Evolutionary conservation across 2,329 filamentous ascomycete species (phyloP).

Genomic region (Claviceps pusilla): DNA sequence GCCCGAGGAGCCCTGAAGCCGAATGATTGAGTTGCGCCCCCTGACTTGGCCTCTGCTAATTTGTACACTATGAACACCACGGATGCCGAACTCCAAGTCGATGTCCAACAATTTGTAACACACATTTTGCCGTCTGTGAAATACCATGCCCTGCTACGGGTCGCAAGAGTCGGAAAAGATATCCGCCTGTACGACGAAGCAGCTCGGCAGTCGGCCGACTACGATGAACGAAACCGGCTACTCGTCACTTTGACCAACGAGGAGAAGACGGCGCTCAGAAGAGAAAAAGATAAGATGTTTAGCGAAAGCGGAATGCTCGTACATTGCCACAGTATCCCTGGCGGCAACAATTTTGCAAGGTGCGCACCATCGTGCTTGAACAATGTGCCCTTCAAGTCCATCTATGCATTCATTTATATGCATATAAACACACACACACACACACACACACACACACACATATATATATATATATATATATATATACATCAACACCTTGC

Average conservation of each 20-base stretch:
- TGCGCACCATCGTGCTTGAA: background rate
- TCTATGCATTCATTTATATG: background rate
- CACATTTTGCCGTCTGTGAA: slow-evolving; percentile 16
- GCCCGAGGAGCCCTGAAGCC: background rate
- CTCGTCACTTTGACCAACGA: slow-evolving; percentile 18
- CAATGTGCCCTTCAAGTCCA: background rate
- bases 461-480: too few species aligned
- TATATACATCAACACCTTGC: background rate
- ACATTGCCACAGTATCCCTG: slow-evolving; percentile 26
- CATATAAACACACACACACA: too few species aligned
- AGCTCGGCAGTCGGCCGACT: slow-evolving; percentile 12
- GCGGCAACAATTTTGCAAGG: slow-evolving; percentile 28
- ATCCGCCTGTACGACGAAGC: slow-evolving; percentile 23
- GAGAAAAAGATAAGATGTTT: slow-evolving; percentile 24
- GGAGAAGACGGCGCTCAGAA: slow-evolving; percentile 23
- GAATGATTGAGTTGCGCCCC: background rate
- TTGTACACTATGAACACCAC: slow-evolving; percentile 1
- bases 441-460: too few species aligned
- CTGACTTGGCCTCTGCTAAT: background rate
- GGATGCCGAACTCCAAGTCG: slow-evolving; percentile 22
- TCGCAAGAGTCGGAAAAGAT: slow-evolving; percentile 26
- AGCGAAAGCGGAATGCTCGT: slow-evolving; percentile 24
- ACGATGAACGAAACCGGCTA: slow-evolving; percentile 10
- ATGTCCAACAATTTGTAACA: slow-evolving; percentile 19
- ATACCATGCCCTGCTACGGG: slow-evolving; percentile 19